Base-by-base conservation (phyloP, 805 yeast species). In the Lachancea sp. region DNA sequence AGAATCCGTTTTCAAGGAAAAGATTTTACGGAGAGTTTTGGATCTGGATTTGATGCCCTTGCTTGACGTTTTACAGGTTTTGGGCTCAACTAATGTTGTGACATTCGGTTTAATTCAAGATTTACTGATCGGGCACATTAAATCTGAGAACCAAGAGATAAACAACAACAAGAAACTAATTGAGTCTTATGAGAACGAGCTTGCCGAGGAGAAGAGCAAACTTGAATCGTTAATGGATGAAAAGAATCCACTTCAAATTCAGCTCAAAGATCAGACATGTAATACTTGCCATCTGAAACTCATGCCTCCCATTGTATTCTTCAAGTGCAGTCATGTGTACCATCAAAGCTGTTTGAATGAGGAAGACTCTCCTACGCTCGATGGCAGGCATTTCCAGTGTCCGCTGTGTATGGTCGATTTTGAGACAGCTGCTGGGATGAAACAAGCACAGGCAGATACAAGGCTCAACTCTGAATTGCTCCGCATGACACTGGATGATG, bases 281-380 rank as follows among this genome's bases (percentile, higher is more conserved):
- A 68, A 78, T 12, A 71, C 78, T 15, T 90, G 96, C 59, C 69
- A 75, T 9, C 67, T 74, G 36, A 72, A 76, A 11, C 65, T 91
- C 17, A 95, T 86, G 47, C 71, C 81, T 35, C 97, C 98, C 0
- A 74, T 82, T 2, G 77, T 85, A 0, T 95, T 86, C 55, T 93
- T 91, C 68, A 77, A 79, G 51, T 93, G 99, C 67, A 73, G 74
- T 26, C 99, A 93, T 57, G 79, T 93, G 2, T 89, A 78, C 58
- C 98, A 93, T 58, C 85, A 83, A 53, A 70, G 83, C 36, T 93
- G 99, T 59, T 64, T 88, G 20, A 72, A 71, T 41, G 80, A 79
- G 36, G 75, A 70, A 32, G 63, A 59, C 16, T 50, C 47, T 16
- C 51, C 49, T 6, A 42, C 46, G 2, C 47, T 46, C 6, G 56